A percentile compares a stretch with the other conserved stretches of the same genome.
Conservation (phyloP, 2,329 filamentous ascomycete genomes). For the Verticillium nonalfalfae region DNA sequence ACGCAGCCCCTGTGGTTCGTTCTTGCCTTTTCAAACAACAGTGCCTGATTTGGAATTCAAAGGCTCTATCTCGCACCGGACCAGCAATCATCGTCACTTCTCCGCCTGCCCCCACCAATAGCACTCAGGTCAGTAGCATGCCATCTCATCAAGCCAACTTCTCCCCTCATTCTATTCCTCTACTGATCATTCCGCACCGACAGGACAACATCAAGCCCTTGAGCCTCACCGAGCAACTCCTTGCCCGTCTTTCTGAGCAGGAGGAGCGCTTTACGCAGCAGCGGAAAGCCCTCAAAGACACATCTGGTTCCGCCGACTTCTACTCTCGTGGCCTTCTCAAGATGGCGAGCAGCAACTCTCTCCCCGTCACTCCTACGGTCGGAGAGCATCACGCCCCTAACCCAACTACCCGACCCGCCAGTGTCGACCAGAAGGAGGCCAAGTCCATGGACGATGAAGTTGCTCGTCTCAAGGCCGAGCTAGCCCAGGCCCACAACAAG, state of each 20-base stretch:
- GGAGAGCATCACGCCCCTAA: conserved; percentile 44
- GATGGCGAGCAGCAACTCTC: conserved; percentile 47
- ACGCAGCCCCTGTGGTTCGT: neutral
- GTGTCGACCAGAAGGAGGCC: conserved; percentile 37
- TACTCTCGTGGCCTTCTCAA: conserved; percentile 36
- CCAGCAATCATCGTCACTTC: conserved; percentile 5
- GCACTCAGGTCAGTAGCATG: neutral
- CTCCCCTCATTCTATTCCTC: neutral
- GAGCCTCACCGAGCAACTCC: conserved; percentile 59
- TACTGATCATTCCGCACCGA: neutral
- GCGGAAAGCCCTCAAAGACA: conserved; percentile 42
- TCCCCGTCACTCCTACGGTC: conserved; percentile 56
- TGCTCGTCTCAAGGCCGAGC: conserved; percentile 61
- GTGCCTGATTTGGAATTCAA: neutral
- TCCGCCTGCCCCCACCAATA: conserved; percentile 5
- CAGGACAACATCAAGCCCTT: neutral
- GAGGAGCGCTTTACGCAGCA: conserved; percentile 54
- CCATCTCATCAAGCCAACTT: neutral
- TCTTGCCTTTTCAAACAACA: neutral
- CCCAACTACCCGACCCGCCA: conserved; percentile 46
- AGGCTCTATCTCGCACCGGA: neutral
- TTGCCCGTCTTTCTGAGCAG: conserved; percentile 70
- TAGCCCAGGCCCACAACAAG: conserved; percentile 63
- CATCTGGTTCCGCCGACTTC: conserved; percentile 25
- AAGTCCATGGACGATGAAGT: conserved; percentile 45